phyloP scores from a whole-genome alignment of 148 eudicot genomes.

The Nyssa sinensis region DNA sequence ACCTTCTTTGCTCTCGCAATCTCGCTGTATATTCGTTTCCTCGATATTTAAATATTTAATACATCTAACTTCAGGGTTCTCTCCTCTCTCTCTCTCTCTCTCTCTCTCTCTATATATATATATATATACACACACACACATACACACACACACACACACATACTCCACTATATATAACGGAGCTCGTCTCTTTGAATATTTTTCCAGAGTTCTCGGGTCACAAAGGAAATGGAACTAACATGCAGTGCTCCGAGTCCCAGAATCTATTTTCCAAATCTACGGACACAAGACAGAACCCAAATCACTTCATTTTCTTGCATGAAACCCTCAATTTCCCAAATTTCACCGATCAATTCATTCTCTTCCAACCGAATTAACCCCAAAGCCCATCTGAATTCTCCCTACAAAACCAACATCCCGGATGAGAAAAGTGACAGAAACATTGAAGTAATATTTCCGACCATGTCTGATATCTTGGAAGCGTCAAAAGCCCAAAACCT shows the following conservation, averaged over 20 bases:
- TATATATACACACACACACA: background rate
- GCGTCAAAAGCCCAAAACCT: constrained; percentile 63
- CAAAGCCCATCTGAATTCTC: constrained; percentile 12
- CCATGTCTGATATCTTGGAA: constrained; percentile 53
- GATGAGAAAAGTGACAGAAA: background rate
- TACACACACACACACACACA: background rate
- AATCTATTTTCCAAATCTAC: background rate
- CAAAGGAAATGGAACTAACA: constrained; percentile 12
- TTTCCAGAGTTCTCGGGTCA: no score
- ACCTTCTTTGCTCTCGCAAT: no score
- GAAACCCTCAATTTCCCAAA: background rate
- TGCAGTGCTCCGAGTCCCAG: constrained; percentile 2
- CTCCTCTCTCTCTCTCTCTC: no score
- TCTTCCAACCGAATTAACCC: constrained; percentile 14
- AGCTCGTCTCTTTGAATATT: no score
- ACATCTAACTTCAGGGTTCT: no score
- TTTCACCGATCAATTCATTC: background rate
- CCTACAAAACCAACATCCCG: background rate
- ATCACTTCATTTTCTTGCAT: background rate
- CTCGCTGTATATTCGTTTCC: no score
- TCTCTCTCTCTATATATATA: no score
- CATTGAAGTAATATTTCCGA: constrained; percentile 22
- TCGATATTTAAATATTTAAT: no score
- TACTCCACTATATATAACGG: no score
- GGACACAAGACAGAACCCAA: background rate